These are phyloP conservation scores for Pythium coloratum DNA, from an alignment of 352 stramenopile species.

Conservation along the genomic window DNA sequence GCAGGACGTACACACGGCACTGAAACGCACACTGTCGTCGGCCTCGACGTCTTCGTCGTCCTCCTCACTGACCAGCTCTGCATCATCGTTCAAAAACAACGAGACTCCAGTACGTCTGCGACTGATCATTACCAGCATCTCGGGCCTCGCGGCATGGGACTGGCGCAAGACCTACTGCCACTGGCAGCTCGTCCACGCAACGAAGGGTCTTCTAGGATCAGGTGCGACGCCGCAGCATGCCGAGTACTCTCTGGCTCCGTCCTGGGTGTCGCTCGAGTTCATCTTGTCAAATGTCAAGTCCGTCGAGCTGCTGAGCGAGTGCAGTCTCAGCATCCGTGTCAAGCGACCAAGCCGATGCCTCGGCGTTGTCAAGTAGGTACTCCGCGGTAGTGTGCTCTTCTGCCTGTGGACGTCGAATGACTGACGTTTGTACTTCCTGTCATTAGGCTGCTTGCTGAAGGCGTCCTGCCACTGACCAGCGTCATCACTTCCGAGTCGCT, in stretches of 20 bases:
- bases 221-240: not conserved
- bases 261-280: not conserved
- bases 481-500: not conserved
- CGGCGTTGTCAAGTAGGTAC: not conserved
- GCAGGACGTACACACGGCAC: not conserved
- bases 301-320: not conserved
- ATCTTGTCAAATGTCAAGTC: not conserved
- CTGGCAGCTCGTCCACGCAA: not conserved
- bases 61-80: not conserved
- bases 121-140: not conserved
- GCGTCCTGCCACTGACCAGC: not conserved
- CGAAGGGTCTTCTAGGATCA: not conserved
- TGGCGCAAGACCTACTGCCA: not conserved
- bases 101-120: not conserved
- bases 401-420: not conserved
- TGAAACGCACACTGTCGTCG: not conserved
- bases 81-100: not conserved
- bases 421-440: not conserved
- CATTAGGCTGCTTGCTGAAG: not conserved
- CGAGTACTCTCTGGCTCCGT: not conserved
- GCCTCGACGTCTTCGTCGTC: not conserved
- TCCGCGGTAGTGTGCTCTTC: not conserved
- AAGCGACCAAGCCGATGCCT: not conserved
- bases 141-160: not conserved
- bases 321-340: not conserved